phyloP scores from a whole-genome alignment of 73 alveolate genomes.

The Paramecium primaurelia region DNA sequence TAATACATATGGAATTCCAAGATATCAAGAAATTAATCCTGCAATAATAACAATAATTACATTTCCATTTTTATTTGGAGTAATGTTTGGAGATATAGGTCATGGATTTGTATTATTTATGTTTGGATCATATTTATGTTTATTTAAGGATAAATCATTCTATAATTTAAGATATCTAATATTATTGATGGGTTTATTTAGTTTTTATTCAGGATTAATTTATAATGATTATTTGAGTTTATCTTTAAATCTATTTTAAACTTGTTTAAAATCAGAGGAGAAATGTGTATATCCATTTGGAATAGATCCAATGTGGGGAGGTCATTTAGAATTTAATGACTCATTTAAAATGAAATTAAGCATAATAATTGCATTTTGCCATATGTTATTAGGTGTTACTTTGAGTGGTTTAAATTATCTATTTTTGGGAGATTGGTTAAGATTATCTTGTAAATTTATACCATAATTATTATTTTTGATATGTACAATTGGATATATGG shows the following conservation, averaged over 20 bases:
- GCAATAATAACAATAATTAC: slow-evolving; percentile 84
- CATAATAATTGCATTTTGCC: slow-evolving; percentile 86
- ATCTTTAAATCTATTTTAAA: slow-evolving; percentile 77
- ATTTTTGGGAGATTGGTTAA: slow-evolving; percentile 62
- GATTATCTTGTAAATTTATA: slow-evolving; percentile 80
- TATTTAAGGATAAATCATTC: background rate
- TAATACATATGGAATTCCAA: slow-evolving; percentile 92
- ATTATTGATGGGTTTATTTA: slow-evolving; percentile 81
- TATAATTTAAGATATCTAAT: slow-evolving; percentile 78
- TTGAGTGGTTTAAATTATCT: slow-evolving; percentile 77
- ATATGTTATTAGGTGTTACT: slow-evolving; percentile 86
- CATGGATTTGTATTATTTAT: slow-evolving; percentile 83
- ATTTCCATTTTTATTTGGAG: slow-evolving; percentile 93
- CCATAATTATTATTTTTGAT: slow-evolving; percentile 86
- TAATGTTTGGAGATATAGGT: slow-evolving; percentile 98
- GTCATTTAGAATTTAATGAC: slow-evolving; percentile 72
- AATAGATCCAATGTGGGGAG: slow-evolving; percentile 90
- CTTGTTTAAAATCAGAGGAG: slow-evolving; percentile 72
- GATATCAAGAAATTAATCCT: slow-evolving; percentile 90
- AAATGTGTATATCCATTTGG: slow-evolving; percentile 91
- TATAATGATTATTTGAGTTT: slow-evolving; percentile 92
- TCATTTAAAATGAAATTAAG: slow-evolving; percentile 91
- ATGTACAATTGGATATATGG: slow-evolving; percentile 92
- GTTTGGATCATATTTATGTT: slow-evolving; percentile 62
- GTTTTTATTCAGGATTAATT: slow-evolving; percentile 86